Evolutionary conservation across 306 rosid species (phyloP), one percentile per base, ranked within the genome.

Genomic region (Datisca glomerata): DNA sequence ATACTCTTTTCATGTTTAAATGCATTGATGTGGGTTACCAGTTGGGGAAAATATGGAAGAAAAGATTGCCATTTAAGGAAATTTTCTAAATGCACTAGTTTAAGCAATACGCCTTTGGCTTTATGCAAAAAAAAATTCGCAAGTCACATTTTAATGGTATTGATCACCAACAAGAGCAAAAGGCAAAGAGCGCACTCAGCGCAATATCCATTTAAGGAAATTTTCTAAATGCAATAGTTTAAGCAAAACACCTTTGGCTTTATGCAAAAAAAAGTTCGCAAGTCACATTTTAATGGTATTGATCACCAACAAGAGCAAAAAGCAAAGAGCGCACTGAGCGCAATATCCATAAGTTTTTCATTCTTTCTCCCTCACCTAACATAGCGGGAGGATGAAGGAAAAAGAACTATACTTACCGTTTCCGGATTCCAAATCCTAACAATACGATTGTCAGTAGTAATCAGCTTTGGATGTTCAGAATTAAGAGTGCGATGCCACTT

Each of bases 371-470:
- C 1, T 8, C 1, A 31, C 7, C 33, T 6, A 28, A 6, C 1
- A 2, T n/a, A n/a, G n/a, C n/a, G n/a, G n/a, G n/a, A n/a, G n/a
- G n/a, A n/a, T 28, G 33, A 12, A 28, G 4, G 15, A 45, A 29
- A 14, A 21, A 35, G 19, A 49, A 53, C 47, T 44, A 12, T 25
- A 25, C 59, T 45, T 69, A 87, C 97, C 57, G 89, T 79, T 56
- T 72, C 74, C 16, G 94, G 93, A 51, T 87, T 66, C 97, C 97
- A 87, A 63, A 87, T 87, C 54, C 85, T 69, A 66, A 87, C 94
- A 13, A 76, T 69, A 49, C 77, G 94, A 47, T 37, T 74, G 47
- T 83, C 94, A 45, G 83, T 72, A 50, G 89, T 74, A 42, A 87
- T 77, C 75, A 87, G 51, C 71, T 77, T 69, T 12, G 94, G 79